Base-by-base conservation (phyloP, 2,329 filamentous ascomycete species). In the Uncinocarpus reesii region DNA sequence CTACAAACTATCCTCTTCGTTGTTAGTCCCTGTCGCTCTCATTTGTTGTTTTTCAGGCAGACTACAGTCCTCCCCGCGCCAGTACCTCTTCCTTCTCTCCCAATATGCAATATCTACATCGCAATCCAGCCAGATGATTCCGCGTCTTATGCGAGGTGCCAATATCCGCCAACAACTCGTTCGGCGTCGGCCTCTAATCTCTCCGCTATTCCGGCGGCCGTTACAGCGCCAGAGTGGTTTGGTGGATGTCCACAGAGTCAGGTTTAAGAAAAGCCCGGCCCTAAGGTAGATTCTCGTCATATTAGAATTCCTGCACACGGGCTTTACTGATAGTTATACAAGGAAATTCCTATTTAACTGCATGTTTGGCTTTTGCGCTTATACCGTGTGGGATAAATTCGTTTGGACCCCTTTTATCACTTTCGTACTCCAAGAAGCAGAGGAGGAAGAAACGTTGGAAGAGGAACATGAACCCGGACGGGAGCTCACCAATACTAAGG, bases 161-260 rank as follows among this genome's bases (percentile, higher is more conserved):
- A 44, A 29, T 21, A 16, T 42, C 21, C 42, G 36, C 35, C 51
- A 26, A 11, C 18, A 47, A 15, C 13, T 42, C 31, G 5, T 51
- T 35, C 45, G 32, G 4, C n/a, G 36, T 16, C 36, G 26, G 15
- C 42, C 41, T 7, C 11, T 37, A n/a, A 26, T 29, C 7, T 28
- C 23, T 32, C 21, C 32, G 16, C 46, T 10, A n/a, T 32, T 37
- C 20, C 29, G 21, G 11, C 51, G 48, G 29, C 36, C 18, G 20
- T 34, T 53, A 37, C 41, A 32, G 7, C 31, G 32, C 4, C 42
- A 46, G 42, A 37, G 28, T 26, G 21, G 37, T 11, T 32, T 42
- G 4, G 48, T 48, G n/a, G 37, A 43, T n/a, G 35, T 51, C 24
- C 48, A 51, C 21, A 46, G 48, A 24, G 51, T 53, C 13, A 48